Conservation (phyloP, 1,139 yeast species). For the Suhomyces bolitotheri region DNA sequence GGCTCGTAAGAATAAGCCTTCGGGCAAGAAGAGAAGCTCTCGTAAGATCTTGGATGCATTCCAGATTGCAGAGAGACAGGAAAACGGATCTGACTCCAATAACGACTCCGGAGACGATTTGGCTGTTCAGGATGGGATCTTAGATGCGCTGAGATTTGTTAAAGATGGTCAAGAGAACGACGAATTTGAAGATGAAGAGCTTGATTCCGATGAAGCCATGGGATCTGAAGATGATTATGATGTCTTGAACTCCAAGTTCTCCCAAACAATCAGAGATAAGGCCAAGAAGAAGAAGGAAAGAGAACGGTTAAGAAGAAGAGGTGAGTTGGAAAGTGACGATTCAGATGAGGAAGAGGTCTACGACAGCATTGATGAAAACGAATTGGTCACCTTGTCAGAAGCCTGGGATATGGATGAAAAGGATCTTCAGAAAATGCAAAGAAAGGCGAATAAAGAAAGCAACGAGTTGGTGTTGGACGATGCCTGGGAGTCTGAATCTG, state of each 20-base stretch:
- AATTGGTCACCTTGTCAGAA: constrained; percentile 74
- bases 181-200: constrained; percentile 62
- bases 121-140: constrained; percentile 39
- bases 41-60: constrained; percentile 47
- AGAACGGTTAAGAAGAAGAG: constrained; percentile 22
- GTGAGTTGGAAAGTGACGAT: constrained; percentile 15
- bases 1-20: constrained; percentile 22
- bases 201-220: constrained; percentile 74
- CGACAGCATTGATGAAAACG: constrained; percentile 66
- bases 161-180: constrained; percentile 25
- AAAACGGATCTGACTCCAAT: constrained; percentile 19
- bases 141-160: constrained; percentile 44
- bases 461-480: constrained; percentile 46
- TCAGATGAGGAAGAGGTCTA: constrained; percentile 44
- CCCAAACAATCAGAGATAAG: constrained; percentile 66
- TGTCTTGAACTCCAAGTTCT: constrained; percentile 62
- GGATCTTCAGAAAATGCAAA: constrained; percentile 34
- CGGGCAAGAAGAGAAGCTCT: constrained; percentile 33
- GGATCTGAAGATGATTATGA: constrained; percentile 78
- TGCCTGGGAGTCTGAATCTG: constrained; percentile 33
- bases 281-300: constrained; percentile 36
- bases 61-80: constrained; percentile 48
- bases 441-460: constrained; percentile 14
- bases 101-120: constrained; percentile 21
- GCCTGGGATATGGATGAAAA: constrained; percentile 85